Evolutionary conservation across 139 green algal species (phyloP), one percentile per base, ranked within the genome.

Genomic region (Chlamydomonas asymmetrica): DNA sequence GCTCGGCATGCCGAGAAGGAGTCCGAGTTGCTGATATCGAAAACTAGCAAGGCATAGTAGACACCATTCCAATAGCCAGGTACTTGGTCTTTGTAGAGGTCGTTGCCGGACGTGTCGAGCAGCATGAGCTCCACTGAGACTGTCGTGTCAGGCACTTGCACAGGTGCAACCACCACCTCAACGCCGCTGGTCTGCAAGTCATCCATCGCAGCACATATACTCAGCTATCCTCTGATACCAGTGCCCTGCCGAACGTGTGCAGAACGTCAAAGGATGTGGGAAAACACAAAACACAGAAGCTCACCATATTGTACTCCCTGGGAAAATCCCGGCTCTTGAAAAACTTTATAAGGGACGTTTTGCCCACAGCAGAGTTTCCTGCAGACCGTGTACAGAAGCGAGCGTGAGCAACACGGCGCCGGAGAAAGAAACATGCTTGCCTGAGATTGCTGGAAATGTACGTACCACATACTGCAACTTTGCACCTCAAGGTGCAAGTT

Each of bases 41-140:
- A 87, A 27, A 87, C 82, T 0, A 87, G 64, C 1, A 84, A 75
- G 41, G 82, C 82, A 29, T 84, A 80, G 74, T 87, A 87, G 7
- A 87, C 69, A 49, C 82, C 82, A 64, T 87, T 84, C 82, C 82
- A 87, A 40, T 80, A 77, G 22, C 78, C 66, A 0, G 68, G 57
- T 74, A 84, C 59, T n/a, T 74, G 59, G 4, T 84, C 79, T 35
- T 68, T 80, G 66, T 78, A 80, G 8, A 84, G 59, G 8, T 84
- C 79, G 48, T 49, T 80, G 0, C 82, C 82, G 35, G 77, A 48
- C 20, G 82, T 84, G 70, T 87, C 82, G 25, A 79, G 56, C 0
- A 87, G 63, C 57, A 75, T 84, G 22, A 87, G 62, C 50, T 87
- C 82, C 25, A 81, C 82, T 20, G 69, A 13, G 4, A 62, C 43